Conservation (phyloP, 1,284 basidiomycete genomes). For the Cutaneotrichosporon sp. region DNA sequence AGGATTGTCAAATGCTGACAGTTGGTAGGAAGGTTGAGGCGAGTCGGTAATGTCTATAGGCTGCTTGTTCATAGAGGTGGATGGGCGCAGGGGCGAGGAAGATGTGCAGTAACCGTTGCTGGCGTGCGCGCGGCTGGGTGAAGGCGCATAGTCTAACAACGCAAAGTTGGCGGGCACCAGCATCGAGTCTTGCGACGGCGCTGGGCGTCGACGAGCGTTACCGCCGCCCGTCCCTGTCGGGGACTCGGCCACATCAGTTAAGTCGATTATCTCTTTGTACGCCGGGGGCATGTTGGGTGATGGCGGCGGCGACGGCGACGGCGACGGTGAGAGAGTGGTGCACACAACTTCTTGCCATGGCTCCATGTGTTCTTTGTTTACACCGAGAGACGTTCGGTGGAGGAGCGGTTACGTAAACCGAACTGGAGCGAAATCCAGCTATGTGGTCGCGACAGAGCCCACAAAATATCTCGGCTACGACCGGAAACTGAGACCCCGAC, state of each 20-base stretch:
- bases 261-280: neutral
- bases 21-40: constrained; percentile 1
- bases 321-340: neutral
- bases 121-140: neutral
- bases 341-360: no score
- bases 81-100: neutral
- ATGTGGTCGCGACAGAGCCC: no score
- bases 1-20: neutral
- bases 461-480: no score
- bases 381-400: no score
- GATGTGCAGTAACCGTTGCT: no score
- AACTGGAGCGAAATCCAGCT: no score
- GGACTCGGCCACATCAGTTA: constrained; percentile 1
- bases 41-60: neutral
- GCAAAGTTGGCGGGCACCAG: no score
- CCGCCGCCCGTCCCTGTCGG: neutral
- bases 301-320: neutral
- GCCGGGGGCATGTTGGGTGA: neutral
- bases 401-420: no score
- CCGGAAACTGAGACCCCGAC: no score
- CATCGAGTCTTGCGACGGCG: neutral
- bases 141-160: neutral
- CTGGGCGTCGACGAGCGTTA: no score
- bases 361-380: no score
- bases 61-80: neutral